These are phyloP conservation scores for Asterionellopsis glacialis DNA, from an alignment of 108 stramenopile genomes.

Conservation along the genomic window DNA sequence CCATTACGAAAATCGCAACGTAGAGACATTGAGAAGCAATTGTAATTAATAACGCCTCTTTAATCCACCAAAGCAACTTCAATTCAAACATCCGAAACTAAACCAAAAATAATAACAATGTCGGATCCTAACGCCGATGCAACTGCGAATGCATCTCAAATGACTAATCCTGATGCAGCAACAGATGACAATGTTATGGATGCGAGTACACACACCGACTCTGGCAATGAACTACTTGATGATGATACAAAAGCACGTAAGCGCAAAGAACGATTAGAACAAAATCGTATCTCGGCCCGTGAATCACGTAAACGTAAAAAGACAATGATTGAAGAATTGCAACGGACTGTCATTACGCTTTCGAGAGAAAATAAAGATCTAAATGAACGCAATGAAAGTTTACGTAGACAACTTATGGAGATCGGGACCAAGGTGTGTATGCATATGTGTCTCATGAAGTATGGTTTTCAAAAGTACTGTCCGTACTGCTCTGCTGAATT, in stretches of 20 bases:
- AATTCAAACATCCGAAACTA: too few species aligned
- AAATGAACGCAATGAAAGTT: slow-evolving; percentile 67
- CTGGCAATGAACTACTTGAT: too few species aligned
- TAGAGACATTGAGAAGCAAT: too few species aligned
- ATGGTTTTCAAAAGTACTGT: neutral
- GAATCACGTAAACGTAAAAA: slow-evolving; percentile 88
- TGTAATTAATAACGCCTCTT: too few species aligned
- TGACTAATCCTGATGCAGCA: too few species aligned
- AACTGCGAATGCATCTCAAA: too few species aligned
- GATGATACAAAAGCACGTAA: slow-evolving; percentile 31
- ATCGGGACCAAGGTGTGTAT: slow-evolving; percentile 66
- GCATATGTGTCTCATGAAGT: neutral
- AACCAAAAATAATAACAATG: too few species aligned
- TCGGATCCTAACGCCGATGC: too few species aligned
- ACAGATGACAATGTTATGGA: too few species aligned
- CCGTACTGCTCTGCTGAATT: neutral
- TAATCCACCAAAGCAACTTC: too few species aligned
- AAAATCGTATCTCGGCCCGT: slow-evolving; percentile 84
- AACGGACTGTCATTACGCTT: slow-evolving; percentile 79
- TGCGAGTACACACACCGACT: too few species aligned
- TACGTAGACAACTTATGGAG: slow-evolving; percentile 70
- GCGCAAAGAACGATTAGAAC: slow-evolving; percentile 82
- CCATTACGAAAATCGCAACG: too few species aligned
- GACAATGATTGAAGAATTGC: slow-evolving; percentile 87
- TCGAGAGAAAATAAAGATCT: slow-evolving; percentile 82